phyloP scores from a whole-genome alignment of 176 grass and related monocot genomes.

The Avena insularis region DNA sequence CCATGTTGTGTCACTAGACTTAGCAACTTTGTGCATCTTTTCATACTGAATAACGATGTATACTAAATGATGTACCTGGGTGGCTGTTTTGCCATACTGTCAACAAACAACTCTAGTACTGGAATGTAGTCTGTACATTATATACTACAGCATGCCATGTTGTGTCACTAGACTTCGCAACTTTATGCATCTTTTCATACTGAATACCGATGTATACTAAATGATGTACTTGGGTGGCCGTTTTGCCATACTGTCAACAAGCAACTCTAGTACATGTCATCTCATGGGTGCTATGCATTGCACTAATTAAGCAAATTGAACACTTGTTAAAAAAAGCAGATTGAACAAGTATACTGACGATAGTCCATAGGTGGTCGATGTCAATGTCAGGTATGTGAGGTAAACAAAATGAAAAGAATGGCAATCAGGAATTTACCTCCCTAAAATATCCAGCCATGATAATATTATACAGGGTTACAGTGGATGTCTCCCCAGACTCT shows the following conservation, averaged over 20 bases:
- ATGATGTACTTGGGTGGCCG: background rate
- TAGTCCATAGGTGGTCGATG: slow-evolving; percentile 24
- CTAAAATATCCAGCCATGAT: slow-evolving; percentile 85
- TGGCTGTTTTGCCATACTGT: slow-evolving; percentile 17
- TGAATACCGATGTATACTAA: background rate
- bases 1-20: slow-evolving; percentile 22
- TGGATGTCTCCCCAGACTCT: slow-evolving; percentile 64
- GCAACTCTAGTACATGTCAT: slow-evolving; percentile 5
- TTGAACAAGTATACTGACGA: slow-evolving; percentile 44
- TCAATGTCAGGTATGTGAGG: slow-evolving; percentile 16
- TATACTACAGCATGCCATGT: slow-evolving; percentile 27
- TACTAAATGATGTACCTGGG: background rate
- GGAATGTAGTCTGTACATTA: background rate
- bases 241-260: slow-evolving; percentile 32
- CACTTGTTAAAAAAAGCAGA: slow-evolving; percentile 24
- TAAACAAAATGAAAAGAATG: slow-evolving; percentile 41
- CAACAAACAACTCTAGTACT: slow-evolving; percentile 8
- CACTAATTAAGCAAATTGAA: slow-evolving; percentile 36
- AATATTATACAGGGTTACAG: slow-evolving; percentile 83
- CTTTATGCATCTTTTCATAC: slow-evolving; percentile 27
- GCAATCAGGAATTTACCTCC: slow-evolving; percentile 60
- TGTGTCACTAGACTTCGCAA: slow-evolving; percentile 15
- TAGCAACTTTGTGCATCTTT: slow-evolving; percentile 27
- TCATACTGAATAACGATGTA: background rate
- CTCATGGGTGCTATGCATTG: slow-evolving; percentile 14